Evolutionary conservation across 1,284 basidiomycete genomes (phyloP), one percentile per base, ranked within the genome.

Genomic region (Tylopilus sp.): DNA sequence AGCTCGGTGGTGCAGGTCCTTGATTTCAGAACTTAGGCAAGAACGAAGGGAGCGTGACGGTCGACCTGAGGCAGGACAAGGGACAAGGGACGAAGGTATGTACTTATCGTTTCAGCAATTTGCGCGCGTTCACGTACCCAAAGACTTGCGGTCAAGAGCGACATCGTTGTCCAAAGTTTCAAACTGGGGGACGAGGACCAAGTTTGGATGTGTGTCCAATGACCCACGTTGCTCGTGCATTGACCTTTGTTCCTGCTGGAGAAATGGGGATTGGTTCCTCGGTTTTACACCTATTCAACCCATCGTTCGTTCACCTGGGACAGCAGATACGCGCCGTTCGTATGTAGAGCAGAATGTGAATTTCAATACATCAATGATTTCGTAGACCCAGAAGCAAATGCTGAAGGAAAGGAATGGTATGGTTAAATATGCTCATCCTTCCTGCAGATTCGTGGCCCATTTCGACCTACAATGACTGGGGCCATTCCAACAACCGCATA

Each of bases 401-500:
- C 80, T 91, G 91, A 91, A 92, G 72, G 90, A 91, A 89, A 72
- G 86, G 86, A 65, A 89, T 88, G 78, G 87, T 87, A 69, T 16
- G 57, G 16, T 6, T 57, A 16, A 68, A 55, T 0, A 61, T 15
- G 39, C 29, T 66, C 57, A 24, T 65, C 53, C 49, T 58, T 41
- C 55, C 13, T 51, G 57, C 24, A 90, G 87, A 84, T 88, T 67
- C 88, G 91, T 53, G 87, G 90, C 18, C 90, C 90, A 3, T 91
- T 91, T 16, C 90, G 90, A 39, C 91, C 90, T 26, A 91, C 90
- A 6, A 83, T 92, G 38, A 91, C 90, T 1, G 89, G 91, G 19
- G 91, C 92, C 58, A 89, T 91, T 15, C 90, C 91, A 1, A 91
- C 89, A 91, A 91, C n/a, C 70, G 89, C 89, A 4, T 91, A 90